Evolutionary conservation across 2,329 filamentous ascomycete species (phyloP), one percentile per base, ranked within the genome.

Genomic region (Botrytis hyacinthi): DNA sequence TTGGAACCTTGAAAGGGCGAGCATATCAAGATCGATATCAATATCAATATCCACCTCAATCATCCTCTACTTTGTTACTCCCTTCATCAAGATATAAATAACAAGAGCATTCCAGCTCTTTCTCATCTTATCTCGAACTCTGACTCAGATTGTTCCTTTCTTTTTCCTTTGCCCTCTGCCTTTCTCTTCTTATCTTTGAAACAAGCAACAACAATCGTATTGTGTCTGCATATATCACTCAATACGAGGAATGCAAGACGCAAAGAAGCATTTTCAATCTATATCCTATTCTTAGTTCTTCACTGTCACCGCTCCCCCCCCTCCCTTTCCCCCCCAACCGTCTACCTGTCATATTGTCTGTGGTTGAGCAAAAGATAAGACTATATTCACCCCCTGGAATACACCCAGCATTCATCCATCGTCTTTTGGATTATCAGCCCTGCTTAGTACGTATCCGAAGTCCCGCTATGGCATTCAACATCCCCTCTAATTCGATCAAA

Each of bases 401-500:
- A 29, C n/a, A 71, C 22, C 60, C 54, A 61, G 61, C 60, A 29
- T 18, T 59, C 51, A 46, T 32, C 37, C 51, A 46, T 32, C 37
- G 35, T 62, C 68, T 32, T 22, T 16, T n/a, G 5, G 26, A 70
- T 42, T 37, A n/a, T 67, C 46, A 71, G 60, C 60, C 70, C 37
- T 72, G 61, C n/a, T 57, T 40, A 68, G 48, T 40, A 67, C n/a
- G 37, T 35, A 54, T 37, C 37, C 35, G 14, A 35, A 66, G 42
- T 71, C 40, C 70, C 70, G 61, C 61, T 51, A 37, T 48, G n/a
- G 70, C 29, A 29, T 46, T 40, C n/a, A 59, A 46, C 22, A 69
- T 68, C 51, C 29, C 51, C 32, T 72, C 71, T 67, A 46, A 72
- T 72, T 72, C 40, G 62, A 48, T 32, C 22, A 40, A 32, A 35